Evolutionary conservation across 2,329 filamentous ascomycete genomes (phyloP).

Genomic region (Orbilia quercus): DNA sequence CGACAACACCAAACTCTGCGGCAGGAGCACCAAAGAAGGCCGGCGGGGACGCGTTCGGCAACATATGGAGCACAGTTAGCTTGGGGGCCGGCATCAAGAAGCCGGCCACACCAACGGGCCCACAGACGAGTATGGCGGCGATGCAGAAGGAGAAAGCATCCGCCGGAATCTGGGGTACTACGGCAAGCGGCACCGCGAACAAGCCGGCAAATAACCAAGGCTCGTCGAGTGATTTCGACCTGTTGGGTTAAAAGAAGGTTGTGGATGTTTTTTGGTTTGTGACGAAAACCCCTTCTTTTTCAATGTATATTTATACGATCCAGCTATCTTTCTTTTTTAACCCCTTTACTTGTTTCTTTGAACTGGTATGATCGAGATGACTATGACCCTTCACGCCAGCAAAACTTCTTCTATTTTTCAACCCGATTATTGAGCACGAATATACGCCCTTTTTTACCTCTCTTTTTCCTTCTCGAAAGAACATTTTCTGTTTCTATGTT

Average conservation of each 20-base stretch:
- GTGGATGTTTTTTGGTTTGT: not conserved
- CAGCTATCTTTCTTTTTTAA: not conserved
- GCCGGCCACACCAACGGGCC: conserved; percentile 68
- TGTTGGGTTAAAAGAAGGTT: conserved; percentile 22
- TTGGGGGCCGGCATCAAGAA: conserved; percentile 80
- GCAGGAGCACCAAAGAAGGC: conserved; percentile 64
- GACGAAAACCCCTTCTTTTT: conserved; percentile 16
- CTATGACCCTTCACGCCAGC: conserved; percentile 14
- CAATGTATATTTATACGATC: conserved; percentile 44
- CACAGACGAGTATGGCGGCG: conserved; percentile 85
- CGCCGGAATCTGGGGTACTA: conserved; percentile 88
- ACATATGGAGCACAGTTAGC: conserved; percentile 78
- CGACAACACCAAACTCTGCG: conserved; percentile 63
- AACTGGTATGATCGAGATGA: conserved; percentile 11
- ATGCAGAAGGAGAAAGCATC: conserved; percentile 98
- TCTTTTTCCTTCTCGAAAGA: conserved; percentile 12
- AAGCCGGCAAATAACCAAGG: conserved; percentile 28
- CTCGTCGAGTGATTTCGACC: conserved; percentile 47
- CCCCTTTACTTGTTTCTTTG: conserved; percentile 7
- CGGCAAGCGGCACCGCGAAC: conserved; percentile 11
- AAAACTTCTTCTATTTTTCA: not conserved
- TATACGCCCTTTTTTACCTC: conserved; percentile 22
- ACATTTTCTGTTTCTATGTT: conserved; percentile 38
- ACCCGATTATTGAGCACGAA: conserved; percentile 17
- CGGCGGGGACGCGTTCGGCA: conserved; percentile 87